These are phyloP conservation scores for Avicennia marina DNA, from an alignment of 257 asterid species.

Conservation along the genomic window DNA sequence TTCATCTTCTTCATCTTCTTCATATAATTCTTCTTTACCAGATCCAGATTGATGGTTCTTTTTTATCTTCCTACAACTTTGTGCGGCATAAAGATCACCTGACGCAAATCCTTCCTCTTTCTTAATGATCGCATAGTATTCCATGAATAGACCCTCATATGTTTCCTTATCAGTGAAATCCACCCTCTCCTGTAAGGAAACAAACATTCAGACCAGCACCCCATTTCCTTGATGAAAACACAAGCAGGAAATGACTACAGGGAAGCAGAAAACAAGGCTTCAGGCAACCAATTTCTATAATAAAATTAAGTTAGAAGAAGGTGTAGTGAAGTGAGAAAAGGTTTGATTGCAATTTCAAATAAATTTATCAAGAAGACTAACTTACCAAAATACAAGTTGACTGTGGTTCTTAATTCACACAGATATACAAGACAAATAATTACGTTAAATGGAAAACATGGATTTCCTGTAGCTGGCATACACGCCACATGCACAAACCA, in stretches of 20 bases:
- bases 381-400: not conserved
- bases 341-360: too few relatives aligned
- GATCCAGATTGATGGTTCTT: slow-evolving; percentile 18
- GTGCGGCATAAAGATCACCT: slow-evolving; percentile 41
- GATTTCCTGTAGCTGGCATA: too few relatives aligned
- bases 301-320: too few relatives aligned
- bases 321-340: too few relatives aligned
- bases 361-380: slow-evolving; percentile 9
- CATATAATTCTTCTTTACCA: slow-evolving; percentile 37
- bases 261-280: slow-evolving; percentile 6
- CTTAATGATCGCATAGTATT: slow-evolving; percentile 58
- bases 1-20: slow-evolving; percentile 34
- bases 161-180: slow-evolving; percentile 65
- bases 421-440: not conserved
- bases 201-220: slow-evolving; percentile 14
- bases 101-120: slow-evolving; percentile 33
- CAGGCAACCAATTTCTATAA: too few relatives aligned
- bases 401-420: slow-evolving; percentile 2
- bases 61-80: slow-evolving; percentile 20
- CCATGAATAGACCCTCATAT: slow-evolving; percentile 71
- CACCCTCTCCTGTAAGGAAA: slow-evolving; percentile 51
- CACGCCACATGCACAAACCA: too few relatives aligned
- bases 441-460: not conserved
- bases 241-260: not conserved
- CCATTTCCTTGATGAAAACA: slow-evolving; percentile 5